Evolutionary conservation across 2,329 filamentous ascomycete genomes (phyloP).

Genomic region (Ciborinia camelliae): DNA sequence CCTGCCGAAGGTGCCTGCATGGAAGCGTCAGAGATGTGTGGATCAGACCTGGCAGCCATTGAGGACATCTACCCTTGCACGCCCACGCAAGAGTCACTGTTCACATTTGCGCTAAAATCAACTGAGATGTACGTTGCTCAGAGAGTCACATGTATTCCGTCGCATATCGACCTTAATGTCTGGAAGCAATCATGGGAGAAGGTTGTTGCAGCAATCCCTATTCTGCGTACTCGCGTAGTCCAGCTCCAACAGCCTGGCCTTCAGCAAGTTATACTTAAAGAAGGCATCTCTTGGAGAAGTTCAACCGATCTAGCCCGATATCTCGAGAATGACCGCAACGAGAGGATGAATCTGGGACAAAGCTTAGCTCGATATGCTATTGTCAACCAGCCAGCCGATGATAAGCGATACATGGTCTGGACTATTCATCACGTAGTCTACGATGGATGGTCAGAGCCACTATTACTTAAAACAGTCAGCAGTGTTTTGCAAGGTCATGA

Average conservation of each 20-base stretch:
- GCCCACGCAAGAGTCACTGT: slow-evolving; percentile 40
- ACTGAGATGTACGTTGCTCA: slow-evolving; percentile 9
- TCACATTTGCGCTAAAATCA: slow-evolving; percentile 13
- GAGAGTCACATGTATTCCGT: slow-evolving; percentile 26
- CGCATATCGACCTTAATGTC: slow-evolving; percentile 25
- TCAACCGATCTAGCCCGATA: slow-evolving; percentile 29
- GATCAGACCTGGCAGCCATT: slow-evolving; percentile 33
- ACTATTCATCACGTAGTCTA: slow-evolving; percentile 56
- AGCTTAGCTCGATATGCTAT: slow-evolving; percentile 29
- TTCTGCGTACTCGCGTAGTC: slow-evolving; percentile 39
- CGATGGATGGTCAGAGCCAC: slow-evolving; percentile 50
- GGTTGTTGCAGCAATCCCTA: slow-evolving; percentile 32
- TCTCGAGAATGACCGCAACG: slow-evolving; percentile 24
- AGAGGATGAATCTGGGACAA: slow-evolving; percentile 34
- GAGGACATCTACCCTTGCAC: slow-evolving; percentile 43
- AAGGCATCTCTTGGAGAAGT: slow-evolving; percentile 26
- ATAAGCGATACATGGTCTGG: slow-evolving; percentile 46
- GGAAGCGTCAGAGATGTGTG: slow-evolving; percentile 32
- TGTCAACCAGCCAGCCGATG: slow-evolving; percentile 21
- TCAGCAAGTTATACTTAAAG: slow-evolving; percentile 29
- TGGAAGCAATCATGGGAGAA: slow-evolving; percentile 37
- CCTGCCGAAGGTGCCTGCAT: slow-evolving; percentile 22
- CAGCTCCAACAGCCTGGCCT: slow-evolving; percentile 35
- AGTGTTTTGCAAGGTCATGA: slow-evolving; percentile 27
- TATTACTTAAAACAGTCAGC: slow-evolving; percentile 35